These are phyloP conservation scores for Colletotrichum coccodes DNA, from an alignment of 2,329 filamentous ascomycete genomes.

Conservation along the genomic window DNA sequence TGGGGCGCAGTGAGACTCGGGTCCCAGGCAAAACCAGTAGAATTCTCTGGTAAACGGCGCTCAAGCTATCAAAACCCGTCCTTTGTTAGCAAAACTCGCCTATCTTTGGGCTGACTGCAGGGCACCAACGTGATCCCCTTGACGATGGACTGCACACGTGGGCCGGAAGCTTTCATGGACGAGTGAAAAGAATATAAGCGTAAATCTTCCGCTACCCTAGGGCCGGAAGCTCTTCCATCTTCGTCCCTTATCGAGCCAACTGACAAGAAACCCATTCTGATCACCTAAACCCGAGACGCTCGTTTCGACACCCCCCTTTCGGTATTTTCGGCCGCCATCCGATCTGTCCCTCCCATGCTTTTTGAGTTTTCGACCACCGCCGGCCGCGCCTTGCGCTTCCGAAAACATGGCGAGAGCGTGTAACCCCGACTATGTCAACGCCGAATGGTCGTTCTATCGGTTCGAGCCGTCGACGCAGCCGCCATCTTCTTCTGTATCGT, in stretches of 20 bases:
- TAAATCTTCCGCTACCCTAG: neutral
- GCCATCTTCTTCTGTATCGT: slow-evolving; percentile 24
- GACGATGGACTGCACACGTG: neutral
- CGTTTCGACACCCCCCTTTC: neutral
- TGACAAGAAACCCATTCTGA: neutral
- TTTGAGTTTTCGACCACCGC: no score
- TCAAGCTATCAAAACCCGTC: neutral
- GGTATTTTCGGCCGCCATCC: neutral
- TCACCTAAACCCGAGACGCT: neutral
- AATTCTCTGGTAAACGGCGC: neutral
- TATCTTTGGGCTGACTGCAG: neutral
- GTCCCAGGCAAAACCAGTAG: neutral
- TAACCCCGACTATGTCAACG: slow-evolving; percentile 19
- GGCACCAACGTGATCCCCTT: neutral
- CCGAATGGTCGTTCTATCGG: slow-evolving; percentile 20
- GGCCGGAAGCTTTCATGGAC: neutral
- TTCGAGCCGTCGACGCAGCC: slow-evolving; percentile 29
- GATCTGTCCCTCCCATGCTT: neutral
- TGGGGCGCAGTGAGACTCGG: slow-evolving; percentile 20
- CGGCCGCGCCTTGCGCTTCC: neutral
- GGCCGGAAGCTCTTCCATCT: neutral
- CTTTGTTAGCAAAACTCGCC: neutral
- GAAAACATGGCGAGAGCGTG: slow-evolving; percentile 13
- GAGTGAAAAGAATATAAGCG: slow-evolving; percentile 6
- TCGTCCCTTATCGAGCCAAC: neutral